Percentiles rank a stretch among this genome's conserved stretches.
phyloP scores from a whole-genome alignment of 2,329 filamentous ascomycete species.

The Stemphylium lycopersici region DNA sequence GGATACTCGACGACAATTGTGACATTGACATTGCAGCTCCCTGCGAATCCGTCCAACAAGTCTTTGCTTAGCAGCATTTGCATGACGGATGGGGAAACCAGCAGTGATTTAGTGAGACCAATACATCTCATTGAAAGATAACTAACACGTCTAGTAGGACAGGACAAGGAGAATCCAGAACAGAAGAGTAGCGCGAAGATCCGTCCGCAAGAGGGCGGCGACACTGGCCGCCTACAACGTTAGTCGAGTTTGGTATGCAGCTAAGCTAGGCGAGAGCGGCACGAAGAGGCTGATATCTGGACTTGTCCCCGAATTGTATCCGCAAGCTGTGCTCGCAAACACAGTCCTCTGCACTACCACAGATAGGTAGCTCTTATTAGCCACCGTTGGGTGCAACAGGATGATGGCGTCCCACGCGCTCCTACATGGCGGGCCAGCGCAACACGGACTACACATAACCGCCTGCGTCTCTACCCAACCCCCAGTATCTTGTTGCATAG shows the following conservation, averaged over 20 bases:
- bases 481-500: slow-evolving; percentile 2
- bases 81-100: too few relatives aligned
- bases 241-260: slow-evolving; percentile 8
- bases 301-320: not conserved
- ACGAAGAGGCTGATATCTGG: not conserved
- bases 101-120: not conserved
- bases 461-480: not conserved
- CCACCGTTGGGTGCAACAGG: too few relatives aligned
- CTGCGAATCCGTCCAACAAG: too few relatives aligned
- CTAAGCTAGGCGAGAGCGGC: slow-evolving; percentile 17
- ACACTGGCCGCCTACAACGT: too few relatives aligned
- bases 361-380: too few relatives aligned
- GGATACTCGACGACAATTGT: too few relatives aligned
- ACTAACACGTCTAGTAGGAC: not conserved
- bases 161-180: too few relatives aligned
- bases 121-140: not conserved
- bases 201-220: too few relatives aligned
- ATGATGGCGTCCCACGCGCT: not conserved
- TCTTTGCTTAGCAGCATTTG: too few relatives aligned
- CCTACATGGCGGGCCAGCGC: slow-evolving; percentile 2
- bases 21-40: too few relatives aligned
- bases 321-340: not conserved
- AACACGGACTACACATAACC: not conserved
- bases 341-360: not conserved
- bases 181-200: too few relatives aligned